Evolutionary conservation across 306 rosid species (phyloP).

Genomic region (Spatholobus suberectus): DNA sequence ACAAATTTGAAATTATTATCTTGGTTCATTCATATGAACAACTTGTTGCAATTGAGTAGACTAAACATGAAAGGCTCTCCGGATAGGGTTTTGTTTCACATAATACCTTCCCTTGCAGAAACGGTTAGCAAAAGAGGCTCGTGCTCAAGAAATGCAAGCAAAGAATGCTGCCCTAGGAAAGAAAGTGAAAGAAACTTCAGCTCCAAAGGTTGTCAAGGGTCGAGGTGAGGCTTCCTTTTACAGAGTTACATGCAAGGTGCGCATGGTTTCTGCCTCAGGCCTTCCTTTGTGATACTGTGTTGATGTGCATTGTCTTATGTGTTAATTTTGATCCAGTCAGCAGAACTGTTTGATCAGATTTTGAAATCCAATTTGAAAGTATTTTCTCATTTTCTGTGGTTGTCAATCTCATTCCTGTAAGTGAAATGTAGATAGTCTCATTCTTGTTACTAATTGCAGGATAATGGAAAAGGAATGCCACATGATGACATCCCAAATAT

Average conservation of each 20-base stretch:
- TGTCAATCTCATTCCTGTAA: slow-evolving; percentile 24
- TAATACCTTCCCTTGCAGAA: slow-evolving; percentile 54
- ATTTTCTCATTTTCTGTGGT: slow-evolving; percentile 23
- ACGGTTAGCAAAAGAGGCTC: slow-evolving; percentile 88
- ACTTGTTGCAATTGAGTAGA: background rate
- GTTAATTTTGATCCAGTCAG: slow-evolving; percentile 6
- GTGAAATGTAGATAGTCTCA: slow-evolving; percentile 21
- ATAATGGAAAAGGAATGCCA: slow-evolving; percentile 98
- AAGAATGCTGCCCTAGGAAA: slow-evolving; percentile 84
- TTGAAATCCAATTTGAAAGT: slow-evolving; percentile 24
- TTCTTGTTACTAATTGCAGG: slow-evolving; percentile 58
- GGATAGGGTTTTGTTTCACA: slow-evolving; percentile 11
- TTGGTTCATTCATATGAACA: background rate
- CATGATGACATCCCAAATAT: slow-evolving; percentile 98
- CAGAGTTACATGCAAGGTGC: slow-evolving; percentile 93
- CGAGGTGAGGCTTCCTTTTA: slow-evolving; percentile 96
- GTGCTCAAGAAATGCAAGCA: slow-evolving; percentile 82
- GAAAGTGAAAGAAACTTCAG: slow-evolving; percentile 73
- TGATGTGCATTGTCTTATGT: slow-evolving; percentile 19
- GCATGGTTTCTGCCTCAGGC: slow-evolving; percentile 31
- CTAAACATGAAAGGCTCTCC: background rate
- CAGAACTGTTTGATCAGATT: slow-evolving; percentile 18
- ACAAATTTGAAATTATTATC: background rate
- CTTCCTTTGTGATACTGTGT: slow-evolving; percentile 38
- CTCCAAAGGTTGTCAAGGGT: slow-evolving; percentile 71